These are phyloP conservation scores for Endocalyx cinctus DNA, from an alignment of 2,329 filamentous ascomycete genomes.

Conservation along the genomic window DNA sequence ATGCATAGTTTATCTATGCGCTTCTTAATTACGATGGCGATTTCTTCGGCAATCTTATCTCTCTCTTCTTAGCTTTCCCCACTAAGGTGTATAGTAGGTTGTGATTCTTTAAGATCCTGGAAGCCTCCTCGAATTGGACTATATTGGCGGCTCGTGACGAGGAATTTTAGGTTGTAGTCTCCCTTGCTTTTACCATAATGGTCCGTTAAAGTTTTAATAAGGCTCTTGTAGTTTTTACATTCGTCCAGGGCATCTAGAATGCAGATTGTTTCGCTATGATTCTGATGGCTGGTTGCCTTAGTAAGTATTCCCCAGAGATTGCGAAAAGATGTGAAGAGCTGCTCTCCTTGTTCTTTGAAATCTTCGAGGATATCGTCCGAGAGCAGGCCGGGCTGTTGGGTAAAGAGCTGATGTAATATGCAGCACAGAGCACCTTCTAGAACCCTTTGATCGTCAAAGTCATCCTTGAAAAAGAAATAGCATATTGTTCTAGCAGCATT, in stretches of 20 bases:
- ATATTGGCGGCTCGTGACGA: constrained; percentile 34
- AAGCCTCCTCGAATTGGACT: constrained; percentile 20
- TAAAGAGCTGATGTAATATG: constrained; percentile 3
- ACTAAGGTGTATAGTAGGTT: constrained; percentile 25
- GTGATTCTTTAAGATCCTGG: constrained; percentile 7
- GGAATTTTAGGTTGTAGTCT: constrained; percentile 28
- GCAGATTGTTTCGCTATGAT: constrained; percentile 31
- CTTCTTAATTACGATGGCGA: no score
- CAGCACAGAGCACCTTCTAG: constrained; percentile 2
- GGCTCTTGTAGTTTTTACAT: constrained; percentile 24
- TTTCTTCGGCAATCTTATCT: no score
- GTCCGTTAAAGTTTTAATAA: constrained; percentile 20
- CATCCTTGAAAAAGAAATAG: constrained; percentile 6
- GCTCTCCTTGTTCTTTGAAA: neutral
- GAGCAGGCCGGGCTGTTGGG: no score
- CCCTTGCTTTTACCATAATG: constrained; percentile 16
- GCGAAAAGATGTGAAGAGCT: neutral
- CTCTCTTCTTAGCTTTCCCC: no score
- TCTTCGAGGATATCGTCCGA: neutral
- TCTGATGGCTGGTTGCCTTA: neutral
- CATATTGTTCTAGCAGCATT: no score
- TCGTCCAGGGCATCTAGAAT: constrained; percentile 39
- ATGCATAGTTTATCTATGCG: no score
- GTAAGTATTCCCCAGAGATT: constrained; percentile 1
- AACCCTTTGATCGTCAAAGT: no score